These are phyloP conservation scores for Cucumis sativus DNA, from an alignment of 306 rosid genomes.

Conservation along the genomic window DNA sequence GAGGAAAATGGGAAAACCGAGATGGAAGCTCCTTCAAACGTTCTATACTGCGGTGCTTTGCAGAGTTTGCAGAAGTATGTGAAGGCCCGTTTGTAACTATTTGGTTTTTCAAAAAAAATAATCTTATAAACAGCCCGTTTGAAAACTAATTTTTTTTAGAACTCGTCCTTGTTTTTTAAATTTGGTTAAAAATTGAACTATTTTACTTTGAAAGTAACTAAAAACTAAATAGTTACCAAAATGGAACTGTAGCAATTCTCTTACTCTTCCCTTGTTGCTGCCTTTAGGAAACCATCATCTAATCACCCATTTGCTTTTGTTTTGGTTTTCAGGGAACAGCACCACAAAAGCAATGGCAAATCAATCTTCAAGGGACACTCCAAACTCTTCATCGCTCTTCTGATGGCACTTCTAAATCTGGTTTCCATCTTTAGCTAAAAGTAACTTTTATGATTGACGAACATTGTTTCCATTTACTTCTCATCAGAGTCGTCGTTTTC, in stretches of 20 bases:
- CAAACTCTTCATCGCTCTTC: conserved; percentile 24
- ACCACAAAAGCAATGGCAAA: conserved; percentile 14
- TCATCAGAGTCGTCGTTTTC: neutral
- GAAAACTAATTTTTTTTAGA: too few species aligned
- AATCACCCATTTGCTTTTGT: neutral
- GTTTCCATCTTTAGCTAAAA: conserved; percentile 17
- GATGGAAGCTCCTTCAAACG: conserved; percentile 40
- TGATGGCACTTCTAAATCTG: conserved; percentile 32
- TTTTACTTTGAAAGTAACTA: too few species aligned
- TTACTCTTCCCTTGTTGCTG: neutral
- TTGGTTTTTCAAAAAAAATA: too few species aligned
- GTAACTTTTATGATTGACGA: neutral
- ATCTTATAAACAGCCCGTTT: too few species aligned
- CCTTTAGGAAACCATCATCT: neutral
- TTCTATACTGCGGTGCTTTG: conserved; percentile 69
- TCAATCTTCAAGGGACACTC: conserved; percentile 16
- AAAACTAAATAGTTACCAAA: too few species aligned
- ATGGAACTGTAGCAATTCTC: neutral
- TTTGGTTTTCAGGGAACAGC: conserved; percentile 30
- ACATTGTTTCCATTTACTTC: neutral
- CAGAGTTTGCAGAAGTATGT: conserved; percentile 36
- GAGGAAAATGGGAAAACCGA: conserved; percentile 64
- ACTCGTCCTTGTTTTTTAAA: too few species aligned
- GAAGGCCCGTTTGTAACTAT: neutral
- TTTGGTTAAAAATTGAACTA: too few species aligned